Percentiles rank a stretch among this genome's conserved stretches.
Conservation (phyloP, 768 basidiomycete genomes). For the Hemileccinum impolitum region DNA sequence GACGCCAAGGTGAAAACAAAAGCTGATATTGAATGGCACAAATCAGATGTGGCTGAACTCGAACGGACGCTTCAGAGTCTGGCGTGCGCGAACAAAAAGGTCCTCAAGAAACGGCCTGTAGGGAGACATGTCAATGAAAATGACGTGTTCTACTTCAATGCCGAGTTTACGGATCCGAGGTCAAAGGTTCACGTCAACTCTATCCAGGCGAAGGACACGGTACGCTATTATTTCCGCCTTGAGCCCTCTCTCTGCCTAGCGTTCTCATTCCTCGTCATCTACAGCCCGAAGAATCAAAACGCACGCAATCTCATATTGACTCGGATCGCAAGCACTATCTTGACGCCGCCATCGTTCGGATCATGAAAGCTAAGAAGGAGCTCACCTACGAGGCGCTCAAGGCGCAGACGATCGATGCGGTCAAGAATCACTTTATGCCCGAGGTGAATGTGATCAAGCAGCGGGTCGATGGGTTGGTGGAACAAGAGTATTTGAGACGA, state of each 20-base stretch:
- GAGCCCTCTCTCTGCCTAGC: too few species aligned
- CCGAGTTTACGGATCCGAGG: conserved; percentile 74
- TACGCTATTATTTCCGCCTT: conserved; percentile 33
- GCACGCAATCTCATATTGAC: conserved; percentile 81
- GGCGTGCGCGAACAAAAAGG: conserved; percentile 86
- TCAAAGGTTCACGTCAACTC: conserved; percentile 90
- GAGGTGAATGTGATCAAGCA: conserved; percentile 83
- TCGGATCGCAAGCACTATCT: conserved; percentile 82
- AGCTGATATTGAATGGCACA: neutral
- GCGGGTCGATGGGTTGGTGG: conserved; percentile 77
- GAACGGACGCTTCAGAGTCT: conserved; percentile 88
- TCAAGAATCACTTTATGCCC: conserved; percentile 85
- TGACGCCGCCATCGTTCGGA: conserved; percentile 93
- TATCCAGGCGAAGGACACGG: conserved; percentile 91
- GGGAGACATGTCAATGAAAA: conserved; percentile 74
- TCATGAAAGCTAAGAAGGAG: conserved; percentile 93
- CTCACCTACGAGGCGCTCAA: conserved; percentile 76
- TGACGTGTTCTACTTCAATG: conserved; percentile 82
- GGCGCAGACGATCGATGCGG: conserved; percentile 79
- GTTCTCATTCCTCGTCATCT: too few species aligned
- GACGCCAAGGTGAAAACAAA: neutral
- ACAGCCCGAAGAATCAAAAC: conserved; percentile 81
- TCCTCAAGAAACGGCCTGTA: conserved; percentile 74
- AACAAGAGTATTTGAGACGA: conserved; percentile 81
- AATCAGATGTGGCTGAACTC: conserved; percentile 66